These are phyloP conservation scores for Cercospora canescens DNA, from an alignment of 2,329 filamentous ascomycete genomes.

Conservation along the genomic window DNA sequence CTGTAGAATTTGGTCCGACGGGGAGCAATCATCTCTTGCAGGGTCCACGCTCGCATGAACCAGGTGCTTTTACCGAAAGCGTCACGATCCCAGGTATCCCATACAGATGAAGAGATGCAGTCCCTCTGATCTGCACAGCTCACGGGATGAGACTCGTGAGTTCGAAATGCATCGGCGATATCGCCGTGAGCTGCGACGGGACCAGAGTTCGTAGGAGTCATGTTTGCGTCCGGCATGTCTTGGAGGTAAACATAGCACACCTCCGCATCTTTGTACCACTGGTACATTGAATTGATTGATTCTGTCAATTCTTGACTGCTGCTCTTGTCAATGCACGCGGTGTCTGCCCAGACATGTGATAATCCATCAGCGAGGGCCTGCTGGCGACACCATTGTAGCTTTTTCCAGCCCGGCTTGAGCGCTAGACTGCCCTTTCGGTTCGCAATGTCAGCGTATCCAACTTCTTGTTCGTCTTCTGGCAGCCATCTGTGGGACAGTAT, in stretches of 20 bases:
- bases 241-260: background rate
- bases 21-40: background rate
- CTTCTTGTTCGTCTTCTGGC: background rate
- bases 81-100: background rate
- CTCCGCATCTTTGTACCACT: background rate
- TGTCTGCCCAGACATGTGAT: background rate
- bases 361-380: background rate
- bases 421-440: background rate
- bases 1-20: background rate
- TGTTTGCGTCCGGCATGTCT: background rate
- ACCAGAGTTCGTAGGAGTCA: too few species aligned
- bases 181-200: background rate
- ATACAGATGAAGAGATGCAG: background rate
- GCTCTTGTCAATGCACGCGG: background rate
- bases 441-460: background rate
- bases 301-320: background rate
- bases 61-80: background rate
- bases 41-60: background rate
- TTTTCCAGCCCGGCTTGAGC: background rate
- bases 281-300: background rate
- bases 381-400: background rate
- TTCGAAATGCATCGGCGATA: background rate
- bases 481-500: background rate
- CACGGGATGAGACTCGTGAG: background rate
- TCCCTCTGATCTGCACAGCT: background rate